phyloP scores from a whole-genome alignment of 108 stramenopile species.

The Skeletonema grethae region DNA sequence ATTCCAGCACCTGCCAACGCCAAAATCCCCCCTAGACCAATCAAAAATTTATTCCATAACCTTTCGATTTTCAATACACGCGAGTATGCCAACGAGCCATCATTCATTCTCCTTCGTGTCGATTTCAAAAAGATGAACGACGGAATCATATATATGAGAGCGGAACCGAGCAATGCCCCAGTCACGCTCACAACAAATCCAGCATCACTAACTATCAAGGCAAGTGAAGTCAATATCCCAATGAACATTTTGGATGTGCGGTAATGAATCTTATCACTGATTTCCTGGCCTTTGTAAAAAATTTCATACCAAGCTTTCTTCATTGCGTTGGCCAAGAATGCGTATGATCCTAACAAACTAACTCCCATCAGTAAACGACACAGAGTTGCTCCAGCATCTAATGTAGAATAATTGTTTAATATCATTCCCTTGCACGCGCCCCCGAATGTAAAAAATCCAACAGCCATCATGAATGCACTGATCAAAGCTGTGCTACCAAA shows the following conservation, averaged over 20 bases:
- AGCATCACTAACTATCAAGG: conserved; percentile 78
- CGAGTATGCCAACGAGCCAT: conserved; percentile 19
- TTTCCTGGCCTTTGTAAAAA: conserved; percentile 26
- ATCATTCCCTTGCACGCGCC: conserved; percentile 77
- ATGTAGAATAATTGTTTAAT: conserved; percentile 89
- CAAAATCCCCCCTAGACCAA: conserved; percentile 57
- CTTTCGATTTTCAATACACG: conserved; percentile 49
- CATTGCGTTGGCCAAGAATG: conserved; percentile 67
- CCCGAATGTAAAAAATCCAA: conserved; percentile 92
- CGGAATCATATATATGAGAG: conserved; percentile 90
- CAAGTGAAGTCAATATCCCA: conserved; percentile 55
- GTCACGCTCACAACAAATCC: conserved; percentile 90
- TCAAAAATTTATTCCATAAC: conserved; percentile 55
- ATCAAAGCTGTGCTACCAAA: conserved; percentile 63
- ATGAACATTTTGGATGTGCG: conserved; percentile 49
- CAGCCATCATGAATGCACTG: conserved; percentile 72
- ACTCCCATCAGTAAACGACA: conserved; percentile 84
- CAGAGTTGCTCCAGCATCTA: conserved; percentile 75
- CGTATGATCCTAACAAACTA: conserved; percentile 85
- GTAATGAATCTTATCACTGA: conserved; percentile 36
- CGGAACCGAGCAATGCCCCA: conserved; percentile 86
- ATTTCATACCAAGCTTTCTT: conserved; percentile 47
- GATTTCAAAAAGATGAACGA: conserved; percentile 71
- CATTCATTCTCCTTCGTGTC: conserved; percentile 26
- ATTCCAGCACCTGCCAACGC: conserved; percentile 54